phyloP scores from a whole-genome alignment of 306 rosid genomes.

The Urtica urens region DNA sequence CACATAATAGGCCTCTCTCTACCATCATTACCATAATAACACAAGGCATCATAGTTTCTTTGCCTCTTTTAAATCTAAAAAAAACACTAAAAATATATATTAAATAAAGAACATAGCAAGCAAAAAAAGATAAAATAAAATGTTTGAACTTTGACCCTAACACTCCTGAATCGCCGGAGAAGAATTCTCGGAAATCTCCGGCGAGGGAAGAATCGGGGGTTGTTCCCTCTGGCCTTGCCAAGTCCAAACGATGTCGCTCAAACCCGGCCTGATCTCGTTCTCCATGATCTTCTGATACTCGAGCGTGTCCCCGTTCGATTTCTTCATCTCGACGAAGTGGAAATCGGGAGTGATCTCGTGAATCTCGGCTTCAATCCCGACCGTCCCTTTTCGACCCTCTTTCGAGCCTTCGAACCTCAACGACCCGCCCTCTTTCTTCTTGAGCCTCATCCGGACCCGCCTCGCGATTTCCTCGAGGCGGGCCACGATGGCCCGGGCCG shows the following conservation, averaged over 20 bases:
- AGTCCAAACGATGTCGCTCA: slow-evolving; percentile 77
- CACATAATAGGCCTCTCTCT: too few relatives aligned
- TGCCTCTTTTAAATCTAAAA: too few relatives aligned
- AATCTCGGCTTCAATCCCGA: slow-evolving; percentile 67
- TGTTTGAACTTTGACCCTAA: too few relatives aligned
- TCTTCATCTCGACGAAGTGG: slow-evolving; percentile 74
- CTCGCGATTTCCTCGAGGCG: slow-evolving; percentile 71
- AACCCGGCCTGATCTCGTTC: slow-evolving; percentile 68
- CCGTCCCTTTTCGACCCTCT: slow-evolving; percentile 64
- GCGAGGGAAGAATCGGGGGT: slow-evolving; percentile 21
- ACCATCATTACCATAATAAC: too few relatives aligned
- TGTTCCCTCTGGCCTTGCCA: slow-evolving; percentile 78
- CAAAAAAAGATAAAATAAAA: too few relatives aligned
- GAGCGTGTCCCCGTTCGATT: slow-evolving; percentile 61
- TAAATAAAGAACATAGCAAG: too few relatives aligned
- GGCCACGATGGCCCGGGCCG: slow-evolving; percentile 49
- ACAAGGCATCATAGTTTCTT: too few relatives aligned
- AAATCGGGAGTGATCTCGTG: slow-evolving; percentile 65
- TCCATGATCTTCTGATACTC: slow-evolving; percentile 64
- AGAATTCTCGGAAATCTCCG: slow-evolving; percentile 17
- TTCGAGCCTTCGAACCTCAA: slow-evolving; percentile 61
- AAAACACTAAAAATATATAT: too few relatives aligned
- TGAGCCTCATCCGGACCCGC: slow-evolving; percentile 44
- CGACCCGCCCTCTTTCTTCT: slow-evolving; percentile 64
- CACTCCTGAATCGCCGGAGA: too few relatives aligned